A percentile compares a stretch with the other conserved stretches of the same genome.
Conservation (phyloP, 345 rosid genomes). For the Eucalyptus caleyi region DNA sequence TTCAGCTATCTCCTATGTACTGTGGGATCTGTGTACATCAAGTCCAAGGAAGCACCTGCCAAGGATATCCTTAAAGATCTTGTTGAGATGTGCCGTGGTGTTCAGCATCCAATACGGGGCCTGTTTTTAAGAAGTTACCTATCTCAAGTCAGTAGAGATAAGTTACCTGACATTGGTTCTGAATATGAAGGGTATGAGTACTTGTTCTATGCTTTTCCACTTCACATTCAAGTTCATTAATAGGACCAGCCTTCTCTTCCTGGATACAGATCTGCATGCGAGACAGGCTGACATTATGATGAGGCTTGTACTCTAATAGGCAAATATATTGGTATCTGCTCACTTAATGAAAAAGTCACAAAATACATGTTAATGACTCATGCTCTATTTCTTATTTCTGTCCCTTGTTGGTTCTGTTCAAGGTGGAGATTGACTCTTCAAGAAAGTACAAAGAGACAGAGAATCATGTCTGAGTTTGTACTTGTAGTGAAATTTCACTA, state of each 20-base stretch:
- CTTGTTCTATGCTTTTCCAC: background rate
- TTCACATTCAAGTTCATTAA: background rate
- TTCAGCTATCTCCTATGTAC: constrained; percentile 84
- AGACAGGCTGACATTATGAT: background rate
- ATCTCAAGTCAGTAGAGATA: constrained; percentile 82
- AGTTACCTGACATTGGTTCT: constrained; percentile 76
- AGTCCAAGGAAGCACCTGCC: constrained; percentile 77
- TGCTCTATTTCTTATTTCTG: background rate
- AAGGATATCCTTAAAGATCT: constrained; percentile 84
- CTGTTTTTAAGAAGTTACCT: constrained; percentile 89
- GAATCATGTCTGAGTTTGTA: background rate
- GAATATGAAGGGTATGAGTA: constrained; percentile 64
- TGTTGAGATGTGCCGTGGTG: constrained; percentile 87
- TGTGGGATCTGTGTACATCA: constrained; percentile 82
- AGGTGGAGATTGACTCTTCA: background rate
- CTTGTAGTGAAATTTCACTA: background rate
- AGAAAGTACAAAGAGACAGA: background rate
- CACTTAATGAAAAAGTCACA: background rate
- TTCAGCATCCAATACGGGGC: constrained; percentile 89
- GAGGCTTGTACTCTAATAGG: background rate
- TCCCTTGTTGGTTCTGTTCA: background rate
- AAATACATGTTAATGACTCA: background rate
- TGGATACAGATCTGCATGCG: background rate
- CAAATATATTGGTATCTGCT: background rate
- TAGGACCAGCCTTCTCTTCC: background rate